Evolutionary conservation across 2,329 filamentous ascomycete species (phyloP), one percentile per base, ranked within the genome.

Genomic region (Podosphaera xanthii): DNA sequence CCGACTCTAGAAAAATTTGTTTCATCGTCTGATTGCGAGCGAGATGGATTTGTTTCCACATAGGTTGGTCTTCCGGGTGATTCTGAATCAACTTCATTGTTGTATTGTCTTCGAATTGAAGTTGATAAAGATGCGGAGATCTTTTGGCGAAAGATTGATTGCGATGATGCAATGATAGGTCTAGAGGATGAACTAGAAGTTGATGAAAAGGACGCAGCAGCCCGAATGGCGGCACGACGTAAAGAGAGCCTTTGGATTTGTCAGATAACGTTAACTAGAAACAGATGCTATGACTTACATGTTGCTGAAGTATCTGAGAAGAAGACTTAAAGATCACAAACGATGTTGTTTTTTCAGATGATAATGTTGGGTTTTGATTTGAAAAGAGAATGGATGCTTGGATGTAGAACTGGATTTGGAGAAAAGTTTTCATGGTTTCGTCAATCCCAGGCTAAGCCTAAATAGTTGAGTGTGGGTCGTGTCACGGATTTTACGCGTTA

Each of bases 181-280:
- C 71, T 70, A 60, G 70, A 64, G 63, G 72, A 67, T 53, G 73
- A 72, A 61, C 70, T 65, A 46, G 74, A 72, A 61, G 70, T 65
- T 40, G 75, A 72, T 58, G 73, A 71, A 40, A 74, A 71, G 33
- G 74, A 71, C 60, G 78, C 74, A 56, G 78, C 74, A 66, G 79
- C 75, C 66, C 78, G 77, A 66, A 75, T 72, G 64, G 79, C 77
- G 63, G 76, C 72, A 66, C 77, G 78, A 62, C 79, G 78, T 64
- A 84, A 63, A 62, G 67, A 61, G 65, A 69, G 66, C 68, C 68
- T 69, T 49, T 49, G 40, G 2, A 33, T 50, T 58, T 63, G 10
- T 40, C 10, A 40, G 36, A 40, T 6, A 40, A 40, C 10, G 10
- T 40, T 40, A 22, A 22, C 22, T 40, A 10, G 10, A 10, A 10